Conservation (phyloP, 176 grass and related monocot species). For the Ensete glaucum region DNA sequence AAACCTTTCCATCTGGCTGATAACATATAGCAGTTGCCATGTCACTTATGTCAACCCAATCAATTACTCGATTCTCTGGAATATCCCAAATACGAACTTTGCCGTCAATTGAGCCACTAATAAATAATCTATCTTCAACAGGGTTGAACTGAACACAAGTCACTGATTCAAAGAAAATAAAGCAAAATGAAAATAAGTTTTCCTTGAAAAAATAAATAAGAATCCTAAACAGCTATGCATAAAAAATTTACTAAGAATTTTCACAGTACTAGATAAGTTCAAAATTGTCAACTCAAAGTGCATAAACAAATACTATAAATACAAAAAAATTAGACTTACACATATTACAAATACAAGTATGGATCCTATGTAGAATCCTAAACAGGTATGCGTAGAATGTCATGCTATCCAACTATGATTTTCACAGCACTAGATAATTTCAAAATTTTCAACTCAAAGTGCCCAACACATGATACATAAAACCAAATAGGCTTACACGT, state of each 20-base stretch:
- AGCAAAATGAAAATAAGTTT: slow-evolving; percentile 2
- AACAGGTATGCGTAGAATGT: neutral
- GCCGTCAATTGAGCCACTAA: slow-evolving; percentile 87
- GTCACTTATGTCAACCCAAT: slow-evolving; percentile 78
- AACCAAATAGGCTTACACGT: neutral
- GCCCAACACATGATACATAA: neutral
- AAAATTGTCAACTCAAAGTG: neutral
- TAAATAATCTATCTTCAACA: slow-evolving; percentile 60
- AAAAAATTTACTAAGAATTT: neutral
- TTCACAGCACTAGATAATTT: neutral
- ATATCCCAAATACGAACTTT: slow-evolving; percentile 87
- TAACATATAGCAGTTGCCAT: slow-evolving; percentile 75
- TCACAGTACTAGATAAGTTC: neutral
- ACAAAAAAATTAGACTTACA: neutral
- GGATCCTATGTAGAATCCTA: neutral
- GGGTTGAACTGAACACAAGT: slow-evolving; percentile 91
- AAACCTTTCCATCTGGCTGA: slow-evolving; percentile 73
- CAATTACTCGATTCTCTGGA: slow-evolving; percentile 61
- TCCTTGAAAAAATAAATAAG: neutral
- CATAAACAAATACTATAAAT: neutral
- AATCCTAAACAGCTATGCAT: neutral
- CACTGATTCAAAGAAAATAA: slow-evolving; percentile 38
- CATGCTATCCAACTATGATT: neutral
- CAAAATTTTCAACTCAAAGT: neutral
- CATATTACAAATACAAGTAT: too few relatives aligned